Base-by-base conservation (phyloP, 805 yeast species). In the Lipomyces chichibuensis region DNA sequence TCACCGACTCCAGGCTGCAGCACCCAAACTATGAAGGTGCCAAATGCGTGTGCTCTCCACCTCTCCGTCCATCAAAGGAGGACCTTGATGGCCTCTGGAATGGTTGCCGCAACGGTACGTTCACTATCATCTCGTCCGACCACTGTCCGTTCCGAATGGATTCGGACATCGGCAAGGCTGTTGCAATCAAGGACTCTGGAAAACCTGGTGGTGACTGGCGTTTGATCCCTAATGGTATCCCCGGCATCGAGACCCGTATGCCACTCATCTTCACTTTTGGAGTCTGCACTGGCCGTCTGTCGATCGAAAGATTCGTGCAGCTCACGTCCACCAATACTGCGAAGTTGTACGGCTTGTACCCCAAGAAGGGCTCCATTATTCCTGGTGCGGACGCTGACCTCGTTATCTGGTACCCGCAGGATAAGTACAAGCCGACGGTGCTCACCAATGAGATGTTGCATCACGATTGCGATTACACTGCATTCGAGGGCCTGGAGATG, bases 321-420 rank as follows among this genome's bases (percentile, higher is more conserved):
- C 66, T 83, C 39, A 77, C 82, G 39, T 79, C 80, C 20, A 80
- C 84, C 6, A 83, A 83, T 69, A 82, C 85, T 9, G 84, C 85
- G 0, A 80, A 81, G 66, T 67, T 83, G 25, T 83, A 83, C 66
- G 86, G 86, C 14, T 63, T 83, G 57, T 75, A 77, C 61, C 74
- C 74, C 56, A 70, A 68, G 61, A 83, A 83, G 69, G 86, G 86
- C 3, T 74, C 80, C 11, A 76, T 83, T 55, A 78, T 78, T 33
- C 80, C 83, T 35, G 86, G 86, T 4, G 75, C 77, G 66, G 86
- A 83, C 75, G 86, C 85, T 3, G 86, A 83, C 70, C 57, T 83
- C 27, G 80, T 80, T 3, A 77, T 83, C 51, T 83, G 86, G 86
- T 81, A 82, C 72, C 84, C 84, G 11, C 74, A 77, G 64, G 77